Base-by-base conservation (phyloP, 2,329 filamentous ascomycete genomes). In the Mollisiaceae sp. region DNA sequence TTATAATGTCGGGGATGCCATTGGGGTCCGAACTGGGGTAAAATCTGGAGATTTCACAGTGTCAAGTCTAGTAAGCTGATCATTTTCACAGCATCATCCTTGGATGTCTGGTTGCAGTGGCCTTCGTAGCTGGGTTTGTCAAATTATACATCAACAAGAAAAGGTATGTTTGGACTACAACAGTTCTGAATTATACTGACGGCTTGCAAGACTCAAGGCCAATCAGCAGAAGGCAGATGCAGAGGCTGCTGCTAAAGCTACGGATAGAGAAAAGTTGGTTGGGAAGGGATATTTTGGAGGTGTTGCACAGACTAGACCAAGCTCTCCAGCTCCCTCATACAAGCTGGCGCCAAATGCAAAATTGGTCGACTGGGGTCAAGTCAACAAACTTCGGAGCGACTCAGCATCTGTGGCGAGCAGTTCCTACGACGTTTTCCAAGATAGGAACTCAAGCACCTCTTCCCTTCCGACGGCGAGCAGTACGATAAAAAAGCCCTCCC, bases 211-310 rank as follows among this genome's bases (percentile, higher is more conserved):
- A 60, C 55, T 70, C 11, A 63, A 61, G 20, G 69, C 64, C 39
- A 64, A 71, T 35, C 60, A 60, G 14, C 66, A 69, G 56, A 62
- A 67, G 12, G 66, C 62, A 8, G 68, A 70, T n/a, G 27, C 65
- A 24, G 69, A 72, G 55, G 64, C 66, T 5, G 63, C 63, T 24
- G 65, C 64, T 20, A 67, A 64, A 54, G 58, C 63, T 36, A 62
- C 57, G 4, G 63, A 68, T 14, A 63, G 65, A 24, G 65, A 71
- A 55, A 71, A 69, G 57, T 62, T 68, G 18, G 62, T 71, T n/a
- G 56, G 61, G 22, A 67, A 65, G 18, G 73, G 72, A 5, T 70
- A 67, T 39, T 73, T 67, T 59, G 71, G 71, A 14, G 72, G 71
- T 32, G 69, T 72, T 41, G 60, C 72, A 4, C 73, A 73, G 60